These are phyloP conservation scores for Penicillium sp. DNA, from an alignment of 2,329 filamentous ascomycete genomes.

Conservation along the genomic window DNA sequence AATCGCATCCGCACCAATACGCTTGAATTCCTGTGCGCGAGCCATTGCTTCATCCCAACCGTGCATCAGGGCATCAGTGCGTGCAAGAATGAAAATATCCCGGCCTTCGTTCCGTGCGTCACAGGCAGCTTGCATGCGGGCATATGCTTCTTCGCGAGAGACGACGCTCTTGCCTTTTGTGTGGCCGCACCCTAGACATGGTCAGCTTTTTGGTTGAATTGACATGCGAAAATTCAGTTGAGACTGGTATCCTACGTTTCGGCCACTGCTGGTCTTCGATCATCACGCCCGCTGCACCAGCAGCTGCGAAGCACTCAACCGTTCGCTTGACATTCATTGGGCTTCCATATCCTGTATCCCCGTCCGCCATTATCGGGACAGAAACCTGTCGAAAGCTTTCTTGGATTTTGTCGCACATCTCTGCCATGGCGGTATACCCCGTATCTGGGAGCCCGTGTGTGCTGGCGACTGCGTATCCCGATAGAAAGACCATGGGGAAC, in stretches of 20 bases:
- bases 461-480: constrained; percentile 45
- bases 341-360: constrained; percentile 51
- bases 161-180: constrained; percentile 51
- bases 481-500: constrained; percentile 48
- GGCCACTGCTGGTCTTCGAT: constrained; percentile 54
- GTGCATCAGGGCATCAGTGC: constrained; percentile 43
- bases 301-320: constrained; percentile 46
- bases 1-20: constrained; percentile 48
- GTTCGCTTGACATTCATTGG: constrained; percentile 51
- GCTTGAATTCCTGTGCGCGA: constrained; percentile 43
- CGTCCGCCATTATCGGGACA: constrained; percentile 48
- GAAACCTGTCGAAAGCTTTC: constrained; percentile 40
- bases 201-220: neutral
- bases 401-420: constrained; percentile 49
- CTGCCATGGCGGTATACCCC: constrained; percentile 51
- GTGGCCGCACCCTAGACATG: constrained; percentile 44
- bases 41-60: constrained; percentile 49
- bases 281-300: constrained; percentile 42
- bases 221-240: neutral
- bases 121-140: constrained; percentile 48
- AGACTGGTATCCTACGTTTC: constrained; percentile 38
- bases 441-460: constrained; percentile 49
- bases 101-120: constrained; percentile 48
- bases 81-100: constrained; percentile 50
- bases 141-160: constrained; percentile 47